Conservation (phyloP, 2,329 filamentous ascomycete species). For the Aspergillus sp. region DNA sequence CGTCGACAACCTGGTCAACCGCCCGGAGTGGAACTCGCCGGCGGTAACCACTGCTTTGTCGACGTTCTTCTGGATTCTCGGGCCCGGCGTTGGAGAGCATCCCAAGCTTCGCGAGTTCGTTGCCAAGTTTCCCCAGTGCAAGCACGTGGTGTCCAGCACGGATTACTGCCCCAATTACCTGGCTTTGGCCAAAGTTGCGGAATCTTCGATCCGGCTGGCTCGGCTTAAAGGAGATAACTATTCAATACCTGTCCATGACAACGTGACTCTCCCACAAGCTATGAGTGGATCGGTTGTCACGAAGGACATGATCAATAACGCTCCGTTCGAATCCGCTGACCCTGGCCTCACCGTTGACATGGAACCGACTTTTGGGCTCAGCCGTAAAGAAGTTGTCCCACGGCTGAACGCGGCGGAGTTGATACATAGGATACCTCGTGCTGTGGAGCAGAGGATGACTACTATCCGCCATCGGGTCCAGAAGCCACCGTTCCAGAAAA, state of each 20-base stretch:
- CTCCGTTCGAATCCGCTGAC: slow-evolving; percentile 26
- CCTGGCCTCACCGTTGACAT: slow-evolving; percentile 37
- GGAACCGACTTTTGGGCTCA: slow-evolving; percentile 36
- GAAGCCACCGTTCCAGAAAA: slow-evolving; percentile 22
- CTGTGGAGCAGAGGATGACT: slow-evolving; percentile 21
- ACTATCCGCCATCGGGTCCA: slow-evolving; percentile 18
- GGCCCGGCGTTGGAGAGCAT: slow-evolving; percentile 56
- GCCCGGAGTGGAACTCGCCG: slow-evolving; percentile 61
- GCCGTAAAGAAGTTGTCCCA: slow-evolving; percentile 20
- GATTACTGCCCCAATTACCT: slow-evolving; percentile 70
- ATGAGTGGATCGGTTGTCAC: slow-evolving; percentile 9
- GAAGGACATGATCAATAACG: slow-evolving; percentile 7
- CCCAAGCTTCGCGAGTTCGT: slow-evolving; percentile 61
- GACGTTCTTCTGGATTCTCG: slow-evolving; percentile 73
- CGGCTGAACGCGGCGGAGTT: slow-evolving; percentile 16
- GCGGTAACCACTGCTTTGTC: slow-evolving; percentile 58
- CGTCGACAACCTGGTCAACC: slow-evolving; percentile 57
- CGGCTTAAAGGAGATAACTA: slow-evolving; percentile 67
- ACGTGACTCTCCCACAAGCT: slow-evolving; percentile 38
- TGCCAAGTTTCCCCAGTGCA: slow-evolving; percentile 46
- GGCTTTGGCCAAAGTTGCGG: slow-evolving; percentile 56
- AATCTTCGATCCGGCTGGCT: slow-evolving; percentile 59
- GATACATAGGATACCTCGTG: slow-evolving; percentile 16
- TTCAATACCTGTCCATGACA: slow-evolving; percentile 57
- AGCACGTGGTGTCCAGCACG: slow-evolving; percentile 68